These are phyloP conservation scores for Symmetrospora coprosmae DNA, from an alignment of 768 basidiomycete species.

Conservation along the genomic window DNA sequence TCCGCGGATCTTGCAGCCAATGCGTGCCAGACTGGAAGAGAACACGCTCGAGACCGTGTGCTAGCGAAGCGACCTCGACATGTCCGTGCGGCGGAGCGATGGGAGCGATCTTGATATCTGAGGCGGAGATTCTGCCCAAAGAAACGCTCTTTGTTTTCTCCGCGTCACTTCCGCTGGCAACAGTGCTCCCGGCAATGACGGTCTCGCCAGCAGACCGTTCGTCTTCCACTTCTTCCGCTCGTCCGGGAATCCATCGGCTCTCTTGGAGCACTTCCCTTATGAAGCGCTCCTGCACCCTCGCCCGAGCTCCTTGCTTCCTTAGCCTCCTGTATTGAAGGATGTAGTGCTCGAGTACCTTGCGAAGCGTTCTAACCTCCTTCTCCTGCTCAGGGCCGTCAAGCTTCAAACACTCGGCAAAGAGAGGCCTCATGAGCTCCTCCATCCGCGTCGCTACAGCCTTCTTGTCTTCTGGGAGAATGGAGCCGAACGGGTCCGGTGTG, in stretches of 20 bases:
- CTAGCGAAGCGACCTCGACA: slow-evolving; percentile 49
- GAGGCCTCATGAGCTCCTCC: neutral
- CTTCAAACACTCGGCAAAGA: neutral
- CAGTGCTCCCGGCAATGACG: too few relatives aligned
- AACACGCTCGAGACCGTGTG: slow-evolving; percentile 55
- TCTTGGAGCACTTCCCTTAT: neutral
- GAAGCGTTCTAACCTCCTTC: neutral
- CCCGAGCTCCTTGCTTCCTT: neutral
- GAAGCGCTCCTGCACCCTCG: neutral
- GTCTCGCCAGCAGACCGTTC: neutral
- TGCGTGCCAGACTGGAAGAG: slow-evolving; percentile 70
- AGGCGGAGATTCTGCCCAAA: too few relatives aligned
- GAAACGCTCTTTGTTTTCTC: too few relatives aligned
- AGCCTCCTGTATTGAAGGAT: neutral
- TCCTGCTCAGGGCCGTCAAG: neutral
- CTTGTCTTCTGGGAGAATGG: too few relatives aligned
- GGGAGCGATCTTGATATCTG: neutral
- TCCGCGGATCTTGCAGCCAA: slow-evolving; percentile 72
- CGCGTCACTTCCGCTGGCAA: too few relatives aligned
- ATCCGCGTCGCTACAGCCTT: neutral
- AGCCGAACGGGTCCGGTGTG: neutral
- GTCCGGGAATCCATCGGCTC: neutral
- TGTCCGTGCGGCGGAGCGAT: slow-evolving; percentile 29
- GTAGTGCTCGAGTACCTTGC: neutral
- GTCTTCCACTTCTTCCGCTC: neutral